A percentile compares a stretch with the other conserved stretches of the same genome.
Evolutionary conservation across 331 rosid genomes (phyloP).

Genomic region (Malus hybrid): DNA sequence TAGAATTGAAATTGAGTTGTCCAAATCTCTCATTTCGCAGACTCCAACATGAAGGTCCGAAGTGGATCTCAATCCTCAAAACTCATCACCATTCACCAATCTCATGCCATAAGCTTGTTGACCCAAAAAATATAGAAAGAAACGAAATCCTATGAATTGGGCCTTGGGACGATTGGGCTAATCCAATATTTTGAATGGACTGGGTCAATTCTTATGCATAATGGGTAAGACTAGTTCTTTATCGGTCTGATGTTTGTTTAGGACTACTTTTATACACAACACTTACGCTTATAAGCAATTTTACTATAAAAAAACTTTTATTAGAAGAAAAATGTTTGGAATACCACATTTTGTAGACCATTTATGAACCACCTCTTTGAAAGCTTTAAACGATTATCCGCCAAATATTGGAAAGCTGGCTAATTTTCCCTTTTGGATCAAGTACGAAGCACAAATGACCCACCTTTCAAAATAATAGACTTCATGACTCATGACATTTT

Average conservation of each 20-base stretch:
- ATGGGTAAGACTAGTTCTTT: background rate
- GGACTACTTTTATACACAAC: too few relatives aligned
- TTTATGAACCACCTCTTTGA: background rate
- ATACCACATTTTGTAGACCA: too few relatives aligned
- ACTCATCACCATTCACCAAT: background rate
- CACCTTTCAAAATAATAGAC: background rate
- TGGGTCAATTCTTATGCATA: background rate
- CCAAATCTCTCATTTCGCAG: too few relatives aligned
- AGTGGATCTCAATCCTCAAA: too few relatives aligned
- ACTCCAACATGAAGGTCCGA: rapidly evolving
- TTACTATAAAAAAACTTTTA: too few relatives aligned
- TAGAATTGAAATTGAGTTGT: too few relatives aligned
- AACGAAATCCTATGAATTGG: background rate
- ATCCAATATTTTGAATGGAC: background rate
- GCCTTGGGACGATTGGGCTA: background rate
- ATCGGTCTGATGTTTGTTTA: rapidly evolving
- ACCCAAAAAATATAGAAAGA: background rate
- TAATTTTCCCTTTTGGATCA: background rate
- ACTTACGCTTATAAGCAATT: too few relatives aligned
- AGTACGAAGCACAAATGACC: background rate
- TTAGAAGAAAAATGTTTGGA: too few relatives aligned
- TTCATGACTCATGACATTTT: background rate
- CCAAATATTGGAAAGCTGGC: background rate
- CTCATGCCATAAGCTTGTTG: background rate
- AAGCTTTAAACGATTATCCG: too few relatives aligned